Evolutionary conservation across 192 early-diverging fungal genomes (phyloP).

Genomic region (Backusella liffmaniae): DNA sequence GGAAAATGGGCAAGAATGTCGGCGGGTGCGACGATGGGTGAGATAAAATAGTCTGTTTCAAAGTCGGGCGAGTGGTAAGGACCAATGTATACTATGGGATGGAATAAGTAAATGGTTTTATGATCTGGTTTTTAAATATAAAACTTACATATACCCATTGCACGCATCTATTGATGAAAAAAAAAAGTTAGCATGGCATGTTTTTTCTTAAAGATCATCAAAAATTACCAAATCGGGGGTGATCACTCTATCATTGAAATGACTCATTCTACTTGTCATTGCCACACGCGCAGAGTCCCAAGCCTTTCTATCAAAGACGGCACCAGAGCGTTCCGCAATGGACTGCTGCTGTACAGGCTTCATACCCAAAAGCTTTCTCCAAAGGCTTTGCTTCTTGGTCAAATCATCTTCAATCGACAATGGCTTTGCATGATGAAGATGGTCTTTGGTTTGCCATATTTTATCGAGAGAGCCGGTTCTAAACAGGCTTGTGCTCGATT

Average conservation of each 20-base stretch:
- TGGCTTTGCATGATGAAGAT: constrained; percentile 69
- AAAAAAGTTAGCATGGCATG: background rate
- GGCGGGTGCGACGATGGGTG: constrained; percentile 83
- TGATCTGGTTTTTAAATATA: background rate
- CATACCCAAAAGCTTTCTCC: constrained; percentile 27
- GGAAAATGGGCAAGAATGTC: constrained; percentile 87
- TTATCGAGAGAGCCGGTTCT: constrained; percentile 21
- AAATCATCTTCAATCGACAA: constrained; percentile 49
- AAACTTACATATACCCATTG: constrained; percentile 54
- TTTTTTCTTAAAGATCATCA: background rate
- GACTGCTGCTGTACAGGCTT: constrained; percentile 18
- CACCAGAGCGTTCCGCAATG: background rate
- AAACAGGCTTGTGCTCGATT: constrained; percentile 44
- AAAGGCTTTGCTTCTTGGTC: constrained; percentile 35
- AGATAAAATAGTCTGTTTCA: constrained; percentile 79
- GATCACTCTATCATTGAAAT: constrained; percentile 87
- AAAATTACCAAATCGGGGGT: constrained; percentile 67
- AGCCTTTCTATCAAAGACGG: constrained; percentile 21
- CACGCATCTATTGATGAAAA: constrained; percentile 43
- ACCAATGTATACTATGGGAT: constrained; percentile 76
- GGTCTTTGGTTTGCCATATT: constrained; percentile 54
- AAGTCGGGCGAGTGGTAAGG: constrained; percentile 75
- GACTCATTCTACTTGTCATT: constrained; percentile 74
- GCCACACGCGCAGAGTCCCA: constrained; percentile 56
- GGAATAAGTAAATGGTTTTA: background rate